A percentile compares a stretch with the other conserved stretches of the same genome.
Evolutionary conservation across 345 rosid genomes (phyloP).

Genomic region (Angophora floribunda): DNA sequence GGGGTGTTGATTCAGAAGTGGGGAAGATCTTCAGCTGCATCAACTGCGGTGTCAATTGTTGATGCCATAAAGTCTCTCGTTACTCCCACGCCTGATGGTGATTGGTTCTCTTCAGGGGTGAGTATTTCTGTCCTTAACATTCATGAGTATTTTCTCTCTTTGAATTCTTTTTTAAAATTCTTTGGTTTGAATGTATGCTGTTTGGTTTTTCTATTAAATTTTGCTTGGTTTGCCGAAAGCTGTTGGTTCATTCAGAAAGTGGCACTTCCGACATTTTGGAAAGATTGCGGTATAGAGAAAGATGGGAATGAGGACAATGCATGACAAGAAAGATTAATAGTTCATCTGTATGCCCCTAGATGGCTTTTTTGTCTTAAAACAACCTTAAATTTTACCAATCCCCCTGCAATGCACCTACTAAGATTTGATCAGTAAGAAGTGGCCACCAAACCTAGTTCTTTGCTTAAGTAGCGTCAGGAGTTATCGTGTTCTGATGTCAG

Average conservation of each 20-base stretch:
- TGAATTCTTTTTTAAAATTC: background rate
- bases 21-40: conserved; percentile 99
- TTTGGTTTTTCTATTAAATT: background rate
- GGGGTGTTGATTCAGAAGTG: conserved; percentile 89
- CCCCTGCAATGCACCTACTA: background rate
- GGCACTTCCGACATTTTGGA: background rate
- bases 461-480: background rate
- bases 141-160: background rate
- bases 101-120: conserved; percentile 96
- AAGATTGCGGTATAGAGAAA: background rate
- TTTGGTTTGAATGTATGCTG: background rate
- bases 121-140: conserved; percentile 2
- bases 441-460: background rate
- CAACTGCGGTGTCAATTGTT: conserved; percentile 84
- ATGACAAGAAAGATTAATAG: background rate
- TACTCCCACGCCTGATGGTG: conserved; percentile 92
- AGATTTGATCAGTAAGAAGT: background rate
- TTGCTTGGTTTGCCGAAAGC: background rate
- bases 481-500: background rate
- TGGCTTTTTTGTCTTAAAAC: background rate
- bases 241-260: background rate
- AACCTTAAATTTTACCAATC: background rate
- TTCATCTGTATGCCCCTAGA: background rate
- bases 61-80: conserved; percentile 88
- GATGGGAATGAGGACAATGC: background rate